Evolutionary conservation across 2,329 filamentous ascomycete species (phyloP).

Genomic region (Penicillium sp.): DNA sequence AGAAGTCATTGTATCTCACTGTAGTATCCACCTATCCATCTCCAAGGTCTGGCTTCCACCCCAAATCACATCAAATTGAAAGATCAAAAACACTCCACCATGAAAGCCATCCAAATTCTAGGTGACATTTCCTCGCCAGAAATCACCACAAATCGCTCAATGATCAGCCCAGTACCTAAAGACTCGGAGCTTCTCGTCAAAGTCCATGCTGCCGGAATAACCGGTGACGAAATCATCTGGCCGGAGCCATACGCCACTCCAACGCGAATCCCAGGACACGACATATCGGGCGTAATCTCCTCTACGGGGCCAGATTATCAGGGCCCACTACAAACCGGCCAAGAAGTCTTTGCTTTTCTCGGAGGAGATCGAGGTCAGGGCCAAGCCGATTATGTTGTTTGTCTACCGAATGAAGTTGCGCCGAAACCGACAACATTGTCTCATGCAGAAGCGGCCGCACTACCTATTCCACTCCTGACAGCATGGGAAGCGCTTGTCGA

Average conservation of each 20-base stretch:
- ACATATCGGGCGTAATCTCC: conserved; percentile 5
- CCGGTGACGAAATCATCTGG: conserved; percentile 9
- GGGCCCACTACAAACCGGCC: background rate
- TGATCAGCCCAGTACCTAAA: background rate
- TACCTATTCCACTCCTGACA: conserved; percentile 5
- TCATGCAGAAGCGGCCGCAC: background rate
- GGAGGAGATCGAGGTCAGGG: background rate
- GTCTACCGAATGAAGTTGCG: background rate
- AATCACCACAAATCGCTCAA: conserved; percentile 2
- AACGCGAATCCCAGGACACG: conserved; percentile 9
- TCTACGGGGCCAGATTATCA: conserved; percentile 4
- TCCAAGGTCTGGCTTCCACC: background rate
- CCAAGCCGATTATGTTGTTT: conserved; percentile 3
- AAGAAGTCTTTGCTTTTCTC: conserved; percentile 1
- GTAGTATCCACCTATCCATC: too few species aligned
- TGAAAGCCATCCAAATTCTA: conserved; percentile 11
- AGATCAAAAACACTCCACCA: background rate
- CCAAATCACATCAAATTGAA: background rate
- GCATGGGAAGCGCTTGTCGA: conserved; percentile 2
- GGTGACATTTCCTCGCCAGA: conserved; percentile 4
- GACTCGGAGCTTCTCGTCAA: conserved; percentile 3
- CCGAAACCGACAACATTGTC: conserved; percentile 2
- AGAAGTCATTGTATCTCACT: too few species aligned
- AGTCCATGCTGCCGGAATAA: conserved; percentile 6
- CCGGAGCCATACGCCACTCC: conserved; percentile 1